Base-by-base conservation (phyloP, 2,329 filamentous ascomycete species). In the Exophiala dermatitidis region DNA sequence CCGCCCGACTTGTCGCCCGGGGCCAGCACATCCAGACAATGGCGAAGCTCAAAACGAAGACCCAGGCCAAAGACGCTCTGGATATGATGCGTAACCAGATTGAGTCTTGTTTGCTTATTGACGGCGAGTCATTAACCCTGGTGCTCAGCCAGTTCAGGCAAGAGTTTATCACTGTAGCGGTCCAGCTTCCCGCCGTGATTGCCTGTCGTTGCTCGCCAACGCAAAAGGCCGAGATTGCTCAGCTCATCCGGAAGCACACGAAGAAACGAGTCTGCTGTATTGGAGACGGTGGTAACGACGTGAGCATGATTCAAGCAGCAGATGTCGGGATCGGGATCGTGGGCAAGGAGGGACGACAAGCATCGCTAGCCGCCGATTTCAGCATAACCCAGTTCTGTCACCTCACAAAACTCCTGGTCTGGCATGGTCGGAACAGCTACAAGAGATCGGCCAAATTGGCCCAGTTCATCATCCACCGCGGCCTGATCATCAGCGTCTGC, bases 261-360 rank as follows among this genome's bases (percentile, higher is more conserved):
- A 90, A 88, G 70, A 97, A 97, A 71, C 86, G 94, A 9, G 88
- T 97, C 10, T 95, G 90, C 72, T 97, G 93, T 67, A 98, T 98
- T 62, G 93, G 93, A 36, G 93, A 98, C 66, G 93, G 93, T 61
- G 93, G 94, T 63, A 98, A 98, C 71, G 94, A 98, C 68, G 93
- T 98, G 3, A 91, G 86, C 62, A 98, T 98, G 93, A 98, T 98
- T 62, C 93, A 97, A 74, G 91, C 93, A 5, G 93, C 94, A 0
- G 93, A 98, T 65, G 90, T 98, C 0, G 94, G 94, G 56, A 91
- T 98, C 29, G 93, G 93, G 57, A 98, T 98, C 58, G 93, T 97
- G 0, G 93, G 93, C 56, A 98, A 98, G 74, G 93, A 98, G 74
- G 93, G 93, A 33, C 83, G 88, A 26, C 93, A 98, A 74, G 93